Evolutionary conservation across 495 filamentous ascomycete species (phyloP).

Genomic region (Daldinia grandis): DNA sequence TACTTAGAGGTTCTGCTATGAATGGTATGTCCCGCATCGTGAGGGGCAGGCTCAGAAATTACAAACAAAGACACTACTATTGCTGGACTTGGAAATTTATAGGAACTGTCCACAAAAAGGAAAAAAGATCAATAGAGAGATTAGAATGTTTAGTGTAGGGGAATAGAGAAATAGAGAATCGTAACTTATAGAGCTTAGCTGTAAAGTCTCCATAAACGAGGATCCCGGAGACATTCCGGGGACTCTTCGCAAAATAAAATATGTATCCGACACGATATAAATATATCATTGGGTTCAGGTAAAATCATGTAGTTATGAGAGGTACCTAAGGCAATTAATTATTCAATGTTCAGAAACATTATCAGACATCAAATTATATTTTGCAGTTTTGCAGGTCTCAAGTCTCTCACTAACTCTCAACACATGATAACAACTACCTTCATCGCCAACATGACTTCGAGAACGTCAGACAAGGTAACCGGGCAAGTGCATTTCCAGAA

Average conservation of each 20-base stretch:
- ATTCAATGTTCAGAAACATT: no score
- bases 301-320: not conserved
- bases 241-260: not conserved
- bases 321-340: no score
- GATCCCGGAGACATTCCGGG: not conserved
- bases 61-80: no score
- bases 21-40: no score
- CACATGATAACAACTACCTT: not conserved
- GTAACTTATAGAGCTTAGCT: not conserved
- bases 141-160: not conserved
- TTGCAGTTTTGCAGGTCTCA: not conserved
- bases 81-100: no score
- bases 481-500: constrained; percentile 10
- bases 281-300: no score
- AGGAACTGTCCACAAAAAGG: no score
- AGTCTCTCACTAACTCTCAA: not conserved
- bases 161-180: not conserved
- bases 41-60: no score
- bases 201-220: not conserved
- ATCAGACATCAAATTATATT: not conserved
- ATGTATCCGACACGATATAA: no score
- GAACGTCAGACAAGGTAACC: not conserved
- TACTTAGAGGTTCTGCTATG: no score
- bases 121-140: no score
- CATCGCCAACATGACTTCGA: not conserved